phyloP scores from a whole-genome alignment of 2,329 filamentous ascomycete genomes.

The Stenocarpella maydis region DNA sequence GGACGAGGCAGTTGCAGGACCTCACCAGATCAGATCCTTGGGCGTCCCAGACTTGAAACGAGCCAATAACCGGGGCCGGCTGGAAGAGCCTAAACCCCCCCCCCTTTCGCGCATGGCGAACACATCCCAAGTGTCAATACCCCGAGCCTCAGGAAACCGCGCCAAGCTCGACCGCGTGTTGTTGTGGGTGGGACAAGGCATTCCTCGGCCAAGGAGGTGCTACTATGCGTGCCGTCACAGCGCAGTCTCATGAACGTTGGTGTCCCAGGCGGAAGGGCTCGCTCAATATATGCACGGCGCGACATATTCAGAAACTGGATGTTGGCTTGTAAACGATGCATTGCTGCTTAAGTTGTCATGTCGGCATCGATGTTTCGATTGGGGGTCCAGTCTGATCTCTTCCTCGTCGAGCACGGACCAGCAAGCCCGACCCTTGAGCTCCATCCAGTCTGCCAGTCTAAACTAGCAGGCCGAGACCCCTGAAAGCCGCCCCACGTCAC shows the following conservation, averaged over 20 bases:
- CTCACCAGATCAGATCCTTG: too few relatives aligned
- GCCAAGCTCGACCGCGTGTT: not conserved
- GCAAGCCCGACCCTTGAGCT: constrained; percentile 9
- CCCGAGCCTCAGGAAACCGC: too few relatives aligned
- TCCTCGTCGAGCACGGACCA: constrained; percentile 15
- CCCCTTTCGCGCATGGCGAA: too few relatives aligned
- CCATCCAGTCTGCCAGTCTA: too few relatives aligned
- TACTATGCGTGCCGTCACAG: constrained; percentile 9
- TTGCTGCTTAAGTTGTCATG: not conserved
- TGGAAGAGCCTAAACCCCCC: too few relatives aligned
- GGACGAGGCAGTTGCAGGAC: too few relatives aligned
- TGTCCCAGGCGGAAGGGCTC: not conserved
- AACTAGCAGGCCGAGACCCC: constrained; percentile 14
- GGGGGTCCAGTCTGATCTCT: not conserved
- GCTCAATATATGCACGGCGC: not conserved
- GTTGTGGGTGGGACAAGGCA: too few relatives aligned
- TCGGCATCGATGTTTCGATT: too few relatives aligned
- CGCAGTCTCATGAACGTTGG: not conserved
- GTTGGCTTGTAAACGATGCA: not conserved
- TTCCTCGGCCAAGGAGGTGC: not conserved
- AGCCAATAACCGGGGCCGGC: too few relatives aligned
- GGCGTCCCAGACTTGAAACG: too few relatives aligned
- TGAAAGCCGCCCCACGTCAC: constrained; percentile 29
- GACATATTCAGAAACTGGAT: not conserved
- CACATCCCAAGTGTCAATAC: too few relatives aligned